Percentiles rank a stretch among this genome's conserved stretches.
Evolutionary conservation across 2,329 filamentous ascomycete species (phyloP).

Genomic region (Phaeophleospora eucalypticola): DNA sequence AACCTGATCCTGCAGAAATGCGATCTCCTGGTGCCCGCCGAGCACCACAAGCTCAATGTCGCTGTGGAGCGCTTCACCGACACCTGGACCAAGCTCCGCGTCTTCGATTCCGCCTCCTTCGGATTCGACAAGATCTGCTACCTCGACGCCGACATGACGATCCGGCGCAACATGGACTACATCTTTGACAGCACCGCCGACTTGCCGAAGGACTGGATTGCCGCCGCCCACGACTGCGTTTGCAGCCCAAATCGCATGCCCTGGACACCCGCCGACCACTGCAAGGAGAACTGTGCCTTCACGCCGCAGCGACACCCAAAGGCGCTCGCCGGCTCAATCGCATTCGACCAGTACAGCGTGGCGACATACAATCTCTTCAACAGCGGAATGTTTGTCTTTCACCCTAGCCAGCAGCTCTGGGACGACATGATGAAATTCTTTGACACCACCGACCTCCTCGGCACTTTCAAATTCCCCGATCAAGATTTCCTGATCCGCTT

Average conservation of each 20-base stretch:
- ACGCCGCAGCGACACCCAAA: slow-evolving; percentile 36
- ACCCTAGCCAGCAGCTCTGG: slow-evolving; percentile 39
- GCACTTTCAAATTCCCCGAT: slow-evolving; percentile 48
- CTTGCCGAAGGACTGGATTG: slow-evolving; percentile 41
- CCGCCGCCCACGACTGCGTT: slow-evolving; percentile 49
- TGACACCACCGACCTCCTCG: slow-evolving; percentile 37
- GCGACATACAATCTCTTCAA: slow-evolving; percentile 48
- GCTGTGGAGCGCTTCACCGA: slow-evolving; percentile 51
- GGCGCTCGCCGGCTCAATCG: slow-evolving; percentile 32
- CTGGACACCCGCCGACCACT: slow-evolving; percentile 49
- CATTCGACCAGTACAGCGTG: slow-evolving; percentile 26
- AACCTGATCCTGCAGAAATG: slow-evolving; percentile 41
- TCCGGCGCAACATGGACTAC: slow-evolving; percentile 42
- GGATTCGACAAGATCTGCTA: slow-evolving; percentile 43
- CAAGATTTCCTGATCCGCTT: slow-evolving; percentile 51
- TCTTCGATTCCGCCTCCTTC: slow-evolving; percentile 41
- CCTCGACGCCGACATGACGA: slow-evolving; percentile 50
- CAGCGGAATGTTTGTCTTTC: slow-evolving; percentile 50
- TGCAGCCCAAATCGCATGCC: slow-evolving; percentile 48
- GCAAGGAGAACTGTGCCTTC: slow-evolving; percentile 45
- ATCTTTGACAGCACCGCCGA: slow-evolving; percentile 37
- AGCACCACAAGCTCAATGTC: slow-evolving; percentile 35
- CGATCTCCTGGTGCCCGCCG: slow-evolving; percentile 39
- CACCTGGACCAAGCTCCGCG: slow-evolving; percentile 53
- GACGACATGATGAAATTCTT: slow-evolving; percentile 40